Base-by-base conservation (phyloP, 179 eudicot species). In the Heliamphora pulchella region DNA sequence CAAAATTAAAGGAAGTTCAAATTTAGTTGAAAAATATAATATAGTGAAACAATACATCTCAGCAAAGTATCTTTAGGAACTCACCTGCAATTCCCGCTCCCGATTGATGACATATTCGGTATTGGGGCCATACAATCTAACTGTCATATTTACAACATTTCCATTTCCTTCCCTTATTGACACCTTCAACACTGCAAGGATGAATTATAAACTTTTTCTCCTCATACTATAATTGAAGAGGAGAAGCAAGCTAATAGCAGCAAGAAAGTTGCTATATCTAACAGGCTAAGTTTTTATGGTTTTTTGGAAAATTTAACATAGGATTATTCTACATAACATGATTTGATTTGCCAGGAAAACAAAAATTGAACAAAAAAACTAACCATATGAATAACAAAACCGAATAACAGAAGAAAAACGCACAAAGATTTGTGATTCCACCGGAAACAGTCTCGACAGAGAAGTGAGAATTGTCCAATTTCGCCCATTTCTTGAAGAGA, bases 111-210 rank as follows among this genome's bases (percentile, higher is more conserved):
- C 96, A 85, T 87, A 92, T 22, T 96, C 99, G 50, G 99, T 96
- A 83, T 96, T 96, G 31, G 98, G 99, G 66, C 99, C 99, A 87
- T 94, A 94, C 85, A 96, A 73, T 78, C 99, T 87, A 69, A 96
- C 91, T 18, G 94, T 91, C 63, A 88, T 70, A 11, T 83, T 75
- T 74, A 85, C 90, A 17, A 73, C 85, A 53, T 79, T 83, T 48
- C 89, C 92, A 68, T 82, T 81, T 54, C 83, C 91, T 82, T 94
- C 97, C 76, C 67, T 88, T 46, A 92, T 91, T 66, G 96, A 87
- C 57, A 94, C 96, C 92, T 92, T 96, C 86, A 96, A 86, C 83
- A 96, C 99, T 96, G 91, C 88, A 86, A 84, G 44, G 39, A 75
- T 47, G 48, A 55, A 76, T 6, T 6, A 71, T 39, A 41, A 57